Percentiles rank a stretch among this genome's conserved stretches.
Conservation (phyloP, 352 stramenopile genomes). For the Globisporangium uncinulatum region DNA sequence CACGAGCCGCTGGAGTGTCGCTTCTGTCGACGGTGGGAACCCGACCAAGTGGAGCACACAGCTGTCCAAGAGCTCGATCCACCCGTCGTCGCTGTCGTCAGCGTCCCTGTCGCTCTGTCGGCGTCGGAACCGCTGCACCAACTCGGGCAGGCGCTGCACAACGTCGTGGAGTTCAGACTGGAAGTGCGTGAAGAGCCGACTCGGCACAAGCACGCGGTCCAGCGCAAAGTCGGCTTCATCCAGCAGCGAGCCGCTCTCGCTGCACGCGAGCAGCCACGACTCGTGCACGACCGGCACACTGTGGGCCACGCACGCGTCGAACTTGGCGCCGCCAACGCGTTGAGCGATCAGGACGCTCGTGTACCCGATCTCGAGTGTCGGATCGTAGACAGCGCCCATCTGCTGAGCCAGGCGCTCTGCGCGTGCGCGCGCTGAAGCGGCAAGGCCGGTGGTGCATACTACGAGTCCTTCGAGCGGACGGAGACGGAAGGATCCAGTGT, state of each 20-base stretch:
- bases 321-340: conserved; percentile 50
- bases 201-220: conserved; percentile 25
- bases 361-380: conserved; percentile 45
- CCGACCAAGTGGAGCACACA: conserved; percentile 59
- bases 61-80: conserved; percentile 59
- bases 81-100: conserved; percentile 16
- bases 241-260: conserved; percentile 37
- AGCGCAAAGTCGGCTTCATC: conserved; percentile 48
- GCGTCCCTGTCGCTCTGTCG: not conserved
- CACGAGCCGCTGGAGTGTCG: conserved; percentile 40
- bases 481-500: conserved; percentile 28
- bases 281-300: conserved; percentile 64
- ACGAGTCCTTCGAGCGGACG: conserved; percentile 51
- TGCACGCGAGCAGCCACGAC: conserved; percentile 64
- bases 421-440: conserved; percentile 38
- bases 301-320: conserved; percentile 48
- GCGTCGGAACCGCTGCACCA: conserved; percentile 18
- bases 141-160: conserved; percentile 18
- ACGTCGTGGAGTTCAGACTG: conserved; percentile 30
- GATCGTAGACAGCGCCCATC: conserved; percentile 52
- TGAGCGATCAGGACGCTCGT: conserved; percentile 63
- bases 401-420: conserved; percentile 37
- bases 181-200: conserved; percentile 30
- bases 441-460: conserved; percentile 61
- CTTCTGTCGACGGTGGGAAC: conserved; percentile 35